Evolutionary conservation across 2,329 filamentous ascomycete genomes (phyloP).

Genomic region (Orbilia javanica): DNA sequence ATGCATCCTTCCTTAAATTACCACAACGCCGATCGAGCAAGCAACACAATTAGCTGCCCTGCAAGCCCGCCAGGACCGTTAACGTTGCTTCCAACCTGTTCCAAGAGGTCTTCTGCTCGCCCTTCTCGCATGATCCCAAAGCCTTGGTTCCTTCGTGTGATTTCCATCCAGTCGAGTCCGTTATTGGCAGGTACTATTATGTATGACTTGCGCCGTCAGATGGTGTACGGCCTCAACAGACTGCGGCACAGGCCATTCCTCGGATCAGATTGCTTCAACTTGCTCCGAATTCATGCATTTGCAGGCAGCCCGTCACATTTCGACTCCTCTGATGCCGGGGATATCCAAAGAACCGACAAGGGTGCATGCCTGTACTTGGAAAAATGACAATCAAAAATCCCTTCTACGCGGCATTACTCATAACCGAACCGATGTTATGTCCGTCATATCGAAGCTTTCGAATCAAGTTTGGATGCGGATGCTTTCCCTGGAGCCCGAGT

Average conservation of each 20-base stretch:
- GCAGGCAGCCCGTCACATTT: conserved; percentile 26
- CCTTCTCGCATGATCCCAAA: conserved; percentile 25
- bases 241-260: conserved; percentile 33
- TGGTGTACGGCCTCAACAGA: conserved; percentile 11
- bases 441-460: conserved; percentile 29
- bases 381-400: neutral
- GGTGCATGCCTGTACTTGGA: conserved; percentile 32
- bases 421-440: conserved; percentile 10
- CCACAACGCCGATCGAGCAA: conserved; percentile 29
- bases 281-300: conserved; percentile 32
- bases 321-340: conserved; percentile 10
- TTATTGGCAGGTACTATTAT: conserved; percentile 18
- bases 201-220: conserved; percentile 17
- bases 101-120: neutral
- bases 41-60: conserved; percentile 30
- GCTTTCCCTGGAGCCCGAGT: neutral
- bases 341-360: conserved; percentile 13
- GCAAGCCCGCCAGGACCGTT: neutral
- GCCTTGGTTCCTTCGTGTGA: conserved; percentile 39
- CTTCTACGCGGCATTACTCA: conserved; percentile 5
- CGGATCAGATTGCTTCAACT: conserved; percentile 36
- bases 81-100: neutral
- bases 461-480: neutral
- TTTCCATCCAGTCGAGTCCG: neutral
- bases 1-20: conserved; percentile 55